Conservation (phyloP, 2,329 filamentous ascomycete genomes). For the Fusarium circinatum region DNA sequence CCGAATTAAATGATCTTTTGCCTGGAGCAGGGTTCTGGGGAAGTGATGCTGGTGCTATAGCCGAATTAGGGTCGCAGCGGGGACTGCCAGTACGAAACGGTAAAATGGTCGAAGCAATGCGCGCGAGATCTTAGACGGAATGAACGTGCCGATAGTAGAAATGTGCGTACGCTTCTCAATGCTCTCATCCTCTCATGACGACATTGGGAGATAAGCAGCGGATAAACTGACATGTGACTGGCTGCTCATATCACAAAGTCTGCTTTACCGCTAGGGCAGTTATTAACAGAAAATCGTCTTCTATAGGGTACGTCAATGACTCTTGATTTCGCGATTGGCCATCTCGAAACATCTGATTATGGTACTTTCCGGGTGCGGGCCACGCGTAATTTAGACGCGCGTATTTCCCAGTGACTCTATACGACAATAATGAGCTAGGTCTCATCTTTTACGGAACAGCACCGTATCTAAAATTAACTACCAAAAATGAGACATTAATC, state of each 20-base stretch:
- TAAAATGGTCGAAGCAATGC: background rate
- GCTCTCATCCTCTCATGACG: background rate
- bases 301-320: background rate
- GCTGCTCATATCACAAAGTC: background rate
- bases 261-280: background rate
- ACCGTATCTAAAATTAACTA: background rate
- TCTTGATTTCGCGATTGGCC: background rate
- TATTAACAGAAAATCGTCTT: rapidly evolving
- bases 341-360: background rate
- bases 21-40: background rate
- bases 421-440: background rate
- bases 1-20: background rate
- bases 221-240: background rate
- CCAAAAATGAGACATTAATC: background rate
- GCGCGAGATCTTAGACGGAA: background rate
- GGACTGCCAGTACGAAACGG: rapidly evolving
- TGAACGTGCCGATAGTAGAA: background rate
- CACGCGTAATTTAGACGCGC: background rate
- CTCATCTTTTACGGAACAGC: background rate
- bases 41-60: background rate
- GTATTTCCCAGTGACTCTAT: background rate
- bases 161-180: rapidly evolving
- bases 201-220: rapidly evolving
- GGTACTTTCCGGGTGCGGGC: background rate
- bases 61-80: background rate